These are phyloP conservation scores for Fusarium phyllophilum DNA, from an alignment of 2,329 filamentous ascomycete genomes.

Conservation along the genomic window DNA sequence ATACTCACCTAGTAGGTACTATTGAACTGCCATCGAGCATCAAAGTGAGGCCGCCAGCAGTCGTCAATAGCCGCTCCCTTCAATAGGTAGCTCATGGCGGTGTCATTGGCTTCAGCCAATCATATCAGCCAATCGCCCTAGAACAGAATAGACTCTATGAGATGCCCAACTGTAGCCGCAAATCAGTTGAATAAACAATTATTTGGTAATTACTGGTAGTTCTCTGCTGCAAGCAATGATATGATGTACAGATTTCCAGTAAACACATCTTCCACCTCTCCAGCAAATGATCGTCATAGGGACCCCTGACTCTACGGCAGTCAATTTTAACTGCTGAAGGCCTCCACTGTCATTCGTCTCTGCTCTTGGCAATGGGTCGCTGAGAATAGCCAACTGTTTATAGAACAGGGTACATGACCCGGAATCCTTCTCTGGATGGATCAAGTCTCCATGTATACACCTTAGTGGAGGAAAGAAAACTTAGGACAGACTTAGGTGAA, in stretches of 20 bases:
- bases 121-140: neutral
- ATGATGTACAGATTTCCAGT: neutral
- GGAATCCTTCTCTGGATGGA: neutral
- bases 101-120: constrained; percentile 14
- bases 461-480: too few species aligned
- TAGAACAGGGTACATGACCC: neutral
- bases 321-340: neutral
- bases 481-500: too few species aligned
- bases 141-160: neutral
- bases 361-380: constrained; percentile 4
- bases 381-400: neutral
- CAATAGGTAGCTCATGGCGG: neutral
- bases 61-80: neutral
- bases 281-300: constrained; percentile 7
- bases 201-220: neutral
- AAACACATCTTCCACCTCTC: neutral
- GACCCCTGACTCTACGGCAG: constrained; percentile 17
- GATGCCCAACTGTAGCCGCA: neutral
- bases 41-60: neutral
- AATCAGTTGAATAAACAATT: neutral
- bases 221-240: constrained; percentile 6
- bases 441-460: neutral
- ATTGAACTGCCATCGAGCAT: neutral
- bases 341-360: constrained; percentile 3
- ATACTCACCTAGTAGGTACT: neutral